phyloP scores from a whole-genome alignment of 1,284 basidiomycete genomes.

The Ceratobasidium sp. region DNA sequence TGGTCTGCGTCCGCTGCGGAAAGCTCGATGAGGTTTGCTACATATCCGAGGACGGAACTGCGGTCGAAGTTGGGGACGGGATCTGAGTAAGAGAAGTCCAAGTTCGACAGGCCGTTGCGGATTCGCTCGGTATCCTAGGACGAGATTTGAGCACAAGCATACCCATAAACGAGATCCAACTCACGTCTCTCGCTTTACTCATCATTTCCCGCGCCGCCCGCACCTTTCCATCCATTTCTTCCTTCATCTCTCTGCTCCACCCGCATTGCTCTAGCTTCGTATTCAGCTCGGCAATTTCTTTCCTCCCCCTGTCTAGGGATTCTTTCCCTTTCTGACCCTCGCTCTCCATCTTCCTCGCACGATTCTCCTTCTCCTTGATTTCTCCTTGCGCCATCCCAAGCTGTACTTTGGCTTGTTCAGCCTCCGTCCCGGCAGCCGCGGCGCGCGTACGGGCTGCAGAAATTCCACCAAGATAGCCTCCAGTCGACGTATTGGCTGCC shows the following conservation, averaged over 20 bases:
- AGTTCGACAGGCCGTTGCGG: constrained; percentile 75
- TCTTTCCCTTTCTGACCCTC: constrained; percentile 84
- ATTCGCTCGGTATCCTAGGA: constrained; percentile 78
- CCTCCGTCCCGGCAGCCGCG: constrained; percentile 84
- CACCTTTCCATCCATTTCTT: constrained; percentile 73
- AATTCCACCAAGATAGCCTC: constrained; percentile 97
- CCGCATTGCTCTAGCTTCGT: constrained; percentile 72
- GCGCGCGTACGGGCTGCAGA: constrained; percentile 86
- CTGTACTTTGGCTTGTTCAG: constrained; percentile 86
- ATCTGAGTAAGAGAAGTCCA: constrained; percentile 88
- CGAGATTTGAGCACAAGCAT: constrained; percentile 15
- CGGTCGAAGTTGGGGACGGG: constrained; percentile 89
- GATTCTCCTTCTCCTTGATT: constrained; percentile 80
- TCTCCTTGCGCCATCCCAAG: constrained; percentile 87
- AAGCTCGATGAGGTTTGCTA: constrained; percentile 87
- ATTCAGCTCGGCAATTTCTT: constrained; percentile 72
- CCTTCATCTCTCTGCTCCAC: constrained; percentile 82
- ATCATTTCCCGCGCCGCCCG: constrained; percentile 71
- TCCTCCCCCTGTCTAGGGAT: constrained; percentile 73
- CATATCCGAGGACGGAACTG: constrained; percentile 90
- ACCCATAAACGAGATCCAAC: constrained; percentile 53
- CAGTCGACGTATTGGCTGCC: constrained; percentile 74
- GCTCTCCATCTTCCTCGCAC: constrained; percentile 87
- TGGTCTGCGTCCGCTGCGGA: constrained; percentile 73
- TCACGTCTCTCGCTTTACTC: constrained; percentile 74